phyloP scores from a whole-genome alignment of 2,329 filamentous ascomycete genomes.

The Sclerotinia subarctica region DNA sequence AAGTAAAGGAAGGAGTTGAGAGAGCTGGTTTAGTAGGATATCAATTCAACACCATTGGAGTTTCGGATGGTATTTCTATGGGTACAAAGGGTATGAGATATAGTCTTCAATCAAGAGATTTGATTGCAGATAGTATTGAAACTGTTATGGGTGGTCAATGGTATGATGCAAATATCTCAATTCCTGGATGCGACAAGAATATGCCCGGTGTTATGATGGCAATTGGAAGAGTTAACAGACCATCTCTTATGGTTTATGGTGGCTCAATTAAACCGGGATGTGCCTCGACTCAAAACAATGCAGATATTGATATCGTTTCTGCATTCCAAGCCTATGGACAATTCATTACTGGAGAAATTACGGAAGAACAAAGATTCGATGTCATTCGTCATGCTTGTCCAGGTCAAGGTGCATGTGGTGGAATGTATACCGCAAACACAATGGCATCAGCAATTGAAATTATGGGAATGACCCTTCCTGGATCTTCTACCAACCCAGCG shows the following conservation, averaged over 20 bases:
- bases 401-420: slow-evolving; percentile 78
- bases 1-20: slow-evolving; percentile 60
- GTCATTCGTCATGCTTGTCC: slow-evolving; percentile 92
- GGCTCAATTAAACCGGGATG: slow-evolving; percentile 92
- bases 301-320: slow-evolving; percentile 86
- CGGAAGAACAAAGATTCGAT: slow-evolving; percentile 86
- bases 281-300: slow-evolving; percentile 67
- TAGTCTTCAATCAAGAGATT: slow-evolving; percentile 87
- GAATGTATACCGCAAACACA: slow-evolving; percentile 79
- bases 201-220: slow-evolving; percentile 93
- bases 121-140: slow-evolving; percentile 98
- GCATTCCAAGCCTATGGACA: slow-evolving; percentile 98
- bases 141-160: slow-evolving; percentile 98
- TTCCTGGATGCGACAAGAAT: slow-evolving; percentile 99
- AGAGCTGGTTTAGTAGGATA: slow-evolving; percentile 82
- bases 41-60: slow-evolving; percentile 99
- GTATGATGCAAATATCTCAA: slow-evolving; percentile 96
- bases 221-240: slow-evolving; percentile 92
- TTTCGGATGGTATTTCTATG: slow-evolving; percentile 98
- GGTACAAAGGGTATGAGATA: slow-evolving; percentile 96
- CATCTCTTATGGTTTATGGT: slow-evolving; percentile 96
- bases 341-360: slow-evolving; percentile 87
- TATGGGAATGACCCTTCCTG: slow-evolving; percentile 76
- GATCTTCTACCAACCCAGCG: slow-evolving; percentile 76
- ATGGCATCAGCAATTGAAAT: slow-evolving; percentile 73